Conservation (phyloP, 352 stramenopile genomes). For the Phytophthora podocarpi region DNA sequence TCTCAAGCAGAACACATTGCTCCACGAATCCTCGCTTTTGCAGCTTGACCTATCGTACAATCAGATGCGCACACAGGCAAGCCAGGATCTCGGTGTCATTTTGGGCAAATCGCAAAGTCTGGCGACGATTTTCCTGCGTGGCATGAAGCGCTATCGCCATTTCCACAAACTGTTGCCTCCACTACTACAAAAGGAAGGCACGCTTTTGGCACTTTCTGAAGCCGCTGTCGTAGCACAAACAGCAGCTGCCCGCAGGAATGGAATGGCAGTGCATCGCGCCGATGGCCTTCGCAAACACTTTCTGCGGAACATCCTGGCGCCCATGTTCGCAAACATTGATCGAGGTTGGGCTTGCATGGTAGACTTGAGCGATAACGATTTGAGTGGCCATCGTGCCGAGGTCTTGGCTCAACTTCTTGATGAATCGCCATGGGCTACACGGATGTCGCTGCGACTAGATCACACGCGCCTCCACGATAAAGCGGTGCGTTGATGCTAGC, state of each 20-base stretch:
- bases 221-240: slow-evolving; percentile 31
- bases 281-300: slow-evolving; percentile 52
- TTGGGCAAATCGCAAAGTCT: slow-evolving; percentile 69
- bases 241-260: slow-evolving; percentile 18
- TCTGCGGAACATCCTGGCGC: slow-evolving; percentile 57
- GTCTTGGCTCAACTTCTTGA: slow-evolving; percentile 58
- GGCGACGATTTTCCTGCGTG: slow-evolving; percentile 61
- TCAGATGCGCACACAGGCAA: slow-evolving; percentile 55
- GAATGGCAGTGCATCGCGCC: slow-evolving; percentile 24
- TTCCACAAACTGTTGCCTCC: slow-evolving; percentile 28
- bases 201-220: slow-evolving; percentile 27
- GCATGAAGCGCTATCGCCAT: slow-evolving; percentile 50
- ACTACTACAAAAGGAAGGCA: slow-evolving; percentile 29
- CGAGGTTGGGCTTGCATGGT: slow-evolving; percentile 48
- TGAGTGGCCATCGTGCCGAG: slow-evolving; percentile 51
- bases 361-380: slow-evolving; percentile 81
- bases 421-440: slow-evolving; percentile 40
- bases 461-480: slow-evolving; percentile 60
- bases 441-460: slow-evolving; percentile 61
- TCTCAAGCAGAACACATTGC: slow-evolving; percentile 66
- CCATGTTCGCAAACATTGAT: slow-evolving; percentile 70
- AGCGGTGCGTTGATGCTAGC: slow-evolving; percentile 35
- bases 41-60: slow-evolving; percentile 78
- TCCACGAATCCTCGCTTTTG: slow-evolving; percentile 67
- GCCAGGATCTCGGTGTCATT: slow-evolving; percentile 59